A percentile compares a stretch with the other conserved stretches of the same genome.
Evolutionary conservation across 2,329 filamentous ascomycete species (phyloP).

Genomic region (Diaporthe ampelina): DNA sequence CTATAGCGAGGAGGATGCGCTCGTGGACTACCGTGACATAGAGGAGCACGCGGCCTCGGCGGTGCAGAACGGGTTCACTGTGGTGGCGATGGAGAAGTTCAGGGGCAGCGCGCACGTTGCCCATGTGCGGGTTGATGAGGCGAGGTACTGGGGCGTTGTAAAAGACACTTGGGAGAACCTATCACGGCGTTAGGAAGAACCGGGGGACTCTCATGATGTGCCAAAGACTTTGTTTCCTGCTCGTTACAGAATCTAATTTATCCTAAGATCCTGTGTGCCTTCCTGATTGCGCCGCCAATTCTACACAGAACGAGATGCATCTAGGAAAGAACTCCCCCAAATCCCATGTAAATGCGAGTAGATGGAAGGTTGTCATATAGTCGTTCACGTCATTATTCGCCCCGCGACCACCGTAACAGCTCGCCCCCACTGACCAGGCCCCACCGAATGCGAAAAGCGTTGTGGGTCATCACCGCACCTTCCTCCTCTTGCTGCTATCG

Average conservation of each 20-base stretch:
- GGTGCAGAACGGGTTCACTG: slow-evolving; percentile 53
- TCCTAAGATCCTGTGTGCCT: background rate
- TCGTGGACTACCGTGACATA: slow-evolving; percentile 62
- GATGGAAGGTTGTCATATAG: background rate
- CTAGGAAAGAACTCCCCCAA: background rate
- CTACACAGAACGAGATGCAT: slow-evolving; percentile 13
- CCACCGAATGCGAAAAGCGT: background rate
- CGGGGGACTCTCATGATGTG: slow-evolving; percentile 31
- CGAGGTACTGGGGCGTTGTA: slow-evolving; percentile 66
- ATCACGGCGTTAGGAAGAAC: background rate
- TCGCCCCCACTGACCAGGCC: background rate
- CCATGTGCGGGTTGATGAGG: slow-evolving; percentile 59
- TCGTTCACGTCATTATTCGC: slow-evolving; percentile 17
- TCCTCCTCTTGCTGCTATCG: slow-evolving; percentile 37
- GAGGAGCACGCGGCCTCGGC: slow-evolving; percentile 63
- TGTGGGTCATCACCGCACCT: slow-evolving; percentile 30
- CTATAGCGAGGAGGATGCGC: slow-evolving; percentile 62
- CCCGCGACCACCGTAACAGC: background rate
- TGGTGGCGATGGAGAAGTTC: slow-evolving; percentile 60
- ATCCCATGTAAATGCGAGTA: slow-evolving; percentile 20
- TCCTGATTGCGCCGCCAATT: background rate
- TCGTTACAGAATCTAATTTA: slow-evolving; percentile 22
- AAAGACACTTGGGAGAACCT: slow-evolving; percentile 60
- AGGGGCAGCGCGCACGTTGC: slow-evolving; percentile 64
- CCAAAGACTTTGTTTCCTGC: background rate